These are phyloP conservation scores for Sporisorium exsertum DNA, from an alignment of 1,284 basidiomycete genomes.

Conservation along the genomic window DNA sequence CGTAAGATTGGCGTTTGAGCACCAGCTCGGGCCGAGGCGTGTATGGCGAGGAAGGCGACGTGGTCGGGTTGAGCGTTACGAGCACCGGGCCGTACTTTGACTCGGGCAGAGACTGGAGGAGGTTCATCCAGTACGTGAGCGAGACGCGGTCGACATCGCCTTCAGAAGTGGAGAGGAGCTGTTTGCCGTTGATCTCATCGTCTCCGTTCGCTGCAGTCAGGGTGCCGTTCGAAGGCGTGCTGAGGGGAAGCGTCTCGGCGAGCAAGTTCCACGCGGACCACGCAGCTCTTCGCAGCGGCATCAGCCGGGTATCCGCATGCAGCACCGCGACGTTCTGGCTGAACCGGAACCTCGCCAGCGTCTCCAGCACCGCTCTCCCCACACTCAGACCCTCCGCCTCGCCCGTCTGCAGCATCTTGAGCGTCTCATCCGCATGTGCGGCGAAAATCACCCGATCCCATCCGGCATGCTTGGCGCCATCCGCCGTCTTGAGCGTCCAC, in stretches of 20 bases:
- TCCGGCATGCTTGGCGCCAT: conserved; percentile 66
- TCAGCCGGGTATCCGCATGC: conserved; percentile 73
- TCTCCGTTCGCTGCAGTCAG: background rate
- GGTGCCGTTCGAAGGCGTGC: background rate
- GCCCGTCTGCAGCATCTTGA: conserved; percentile 73
- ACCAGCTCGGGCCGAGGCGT: conserved; percentile 58
- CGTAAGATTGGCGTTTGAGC: conserved; percentile 76
- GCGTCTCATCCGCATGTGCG: conserved; percentile 79
- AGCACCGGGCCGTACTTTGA: conserved; percentile 77
- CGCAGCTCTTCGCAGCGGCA: conserved; percentile 50
- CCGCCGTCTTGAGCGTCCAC: conserved; percentile 68
- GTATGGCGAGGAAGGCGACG: conserved; percentile 57
- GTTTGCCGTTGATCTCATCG: conserved; percentile 23
- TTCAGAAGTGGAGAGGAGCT: background rate
- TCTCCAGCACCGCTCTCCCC: conserved; percentile 75
- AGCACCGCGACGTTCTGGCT: conserved; percentile 79
- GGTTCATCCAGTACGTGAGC: conserved; percentile 80
- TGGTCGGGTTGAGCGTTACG: conserved; percentile 78
- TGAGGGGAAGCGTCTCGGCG: conserved; percentile 35
- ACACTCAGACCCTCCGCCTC: conserved; percentile 70
- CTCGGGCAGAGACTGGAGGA: conserved; percentile 78
- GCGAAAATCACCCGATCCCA: conserved; percentile 82
- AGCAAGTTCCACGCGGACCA: conserved; percentile 65
- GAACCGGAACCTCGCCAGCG: conserved; percentile 71
- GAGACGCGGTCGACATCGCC: conserved; percentile 54